Evolutionary conservation across 164 flowering plant species (phyloP), one percentile per base, ranked within the genome.

Genomic region (Echeveria elegans): DNA sequence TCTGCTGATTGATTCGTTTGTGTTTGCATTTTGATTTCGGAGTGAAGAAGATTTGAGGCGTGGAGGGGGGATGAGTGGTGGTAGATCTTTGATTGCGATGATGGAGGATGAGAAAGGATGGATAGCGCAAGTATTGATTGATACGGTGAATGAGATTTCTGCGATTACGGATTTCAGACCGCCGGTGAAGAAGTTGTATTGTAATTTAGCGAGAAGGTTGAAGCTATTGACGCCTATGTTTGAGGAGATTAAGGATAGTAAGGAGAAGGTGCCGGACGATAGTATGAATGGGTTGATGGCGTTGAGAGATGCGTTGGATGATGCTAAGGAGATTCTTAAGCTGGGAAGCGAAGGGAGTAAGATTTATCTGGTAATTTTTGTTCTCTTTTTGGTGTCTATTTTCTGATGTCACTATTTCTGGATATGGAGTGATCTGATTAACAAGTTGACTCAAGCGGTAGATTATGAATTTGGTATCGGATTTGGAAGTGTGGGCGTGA

Each of bases 201-300:
- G 85, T 67, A 90, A 84, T 72, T 78, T 93, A 1, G 88, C 90
- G 31, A 75, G 98, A 71, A 72, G 98, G 48, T 68, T 93, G 85
- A 93, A 86, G 86, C 77, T 90, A 14, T 70, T 93, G 74, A 77
- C 67, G 16, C 97, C 98, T 31, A 79, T 93, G 92, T 87, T 93
- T 69, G 98, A 93, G 74, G 98, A 93, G 84, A 80, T 90, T 72
- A 70, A 70, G 11, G 89, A 86, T 36, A 53, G 72, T 2, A 78
- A 80, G 2, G 30, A n/a, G 11, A 74, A 79, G 0, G 64, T 83
- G 34, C 70, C 84, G 2, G 79, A 73, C 0, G 30, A 21, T 5
- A 77, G 68, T 1, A 1, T 66, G 16, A 43, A 31, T 23, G 66
- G 68, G 68, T 76, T 92, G 71, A 37, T 61, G 14, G 76, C 71